phyloP scores from a whole-genome alignment of 805 yeast species.

The Saturnispora quitensis region DNA sequence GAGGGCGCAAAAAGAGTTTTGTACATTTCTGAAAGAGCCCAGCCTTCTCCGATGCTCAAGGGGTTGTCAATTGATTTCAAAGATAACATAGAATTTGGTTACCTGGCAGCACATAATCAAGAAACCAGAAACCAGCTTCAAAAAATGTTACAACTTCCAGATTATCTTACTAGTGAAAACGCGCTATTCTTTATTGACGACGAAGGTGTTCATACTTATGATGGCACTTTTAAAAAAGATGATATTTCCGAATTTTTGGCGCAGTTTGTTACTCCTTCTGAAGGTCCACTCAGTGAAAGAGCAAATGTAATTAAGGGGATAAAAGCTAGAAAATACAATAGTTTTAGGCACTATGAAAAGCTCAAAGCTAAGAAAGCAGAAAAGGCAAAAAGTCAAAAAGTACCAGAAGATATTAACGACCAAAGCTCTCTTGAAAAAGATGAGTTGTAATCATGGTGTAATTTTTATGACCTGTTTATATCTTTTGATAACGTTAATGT shows the following conservation, averaged over 20 bases:
- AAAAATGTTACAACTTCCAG: constrained; percentile 8
- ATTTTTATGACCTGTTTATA: background rate
- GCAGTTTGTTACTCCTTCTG: constrained; percentile 25
- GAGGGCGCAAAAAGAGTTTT: constrained; percentile 33
- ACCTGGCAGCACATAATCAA: constrained; percentile 18
- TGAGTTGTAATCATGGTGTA: constrained; percentile 10
- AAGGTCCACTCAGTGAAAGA: constrained; percentile 27
- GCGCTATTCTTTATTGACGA: constrained; percentile 18
- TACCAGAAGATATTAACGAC: background rate
- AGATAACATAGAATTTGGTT: constrained; percentile 40
- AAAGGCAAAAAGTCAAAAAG: constrained; percentile 4
- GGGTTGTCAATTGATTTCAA: constrained; percentile 64
- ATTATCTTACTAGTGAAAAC: constrained; percentile 15
- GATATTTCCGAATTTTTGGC: constrained; percentile 26
- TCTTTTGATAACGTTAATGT: background rate
- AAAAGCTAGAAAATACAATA: constrained; percentile 17
- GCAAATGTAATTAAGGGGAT: constrained; percentile 18
- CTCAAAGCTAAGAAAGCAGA: constrained; percentile 19
- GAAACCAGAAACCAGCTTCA: constrained; percentile 11
- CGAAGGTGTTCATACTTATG: constrained; percentile 12
- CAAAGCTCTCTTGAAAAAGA: constrained; percentile 11
- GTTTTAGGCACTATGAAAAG: constrained; percentile 15
- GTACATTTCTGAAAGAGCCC: constrained; percentile 42
- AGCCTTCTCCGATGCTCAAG: constrained; percentile 48
- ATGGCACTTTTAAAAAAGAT: constrained; percentile 26